phyloP scores from a whole-genome alignment of 2,329 filamentous ascomycete species.

The Chaetomiaceae sp. region DNA sequence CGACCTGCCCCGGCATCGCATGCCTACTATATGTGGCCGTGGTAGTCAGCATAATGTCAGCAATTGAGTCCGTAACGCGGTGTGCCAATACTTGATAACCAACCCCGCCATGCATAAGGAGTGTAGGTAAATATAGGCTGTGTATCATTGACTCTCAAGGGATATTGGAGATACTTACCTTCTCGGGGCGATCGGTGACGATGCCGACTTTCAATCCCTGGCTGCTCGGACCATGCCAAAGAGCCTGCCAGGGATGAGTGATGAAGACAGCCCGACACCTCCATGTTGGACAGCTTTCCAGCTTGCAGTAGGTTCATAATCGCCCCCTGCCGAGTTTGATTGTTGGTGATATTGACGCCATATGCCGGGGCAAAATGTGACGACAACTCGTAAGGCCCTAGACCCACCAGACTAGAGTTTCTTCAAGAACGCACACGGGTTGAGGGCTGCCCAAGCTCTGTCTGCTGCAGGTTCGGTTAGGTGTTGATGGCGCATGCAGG shows the following conservation, averaged over 20 bases:
- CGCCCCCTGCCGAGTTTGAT: not conserved
- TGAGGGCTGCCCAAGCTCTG: not conserved
- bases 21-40: too few relatives aligned
- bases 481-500: not conserved
- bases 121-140: not conserved
- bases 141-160: not conserved
- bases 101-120: not conserved
- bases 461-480: not conserved
- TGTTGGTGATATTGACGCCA: constrained; percentile 16
- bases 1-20: too few relatives aligned
- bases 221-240: not conserved
- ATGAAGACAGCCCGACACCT: not conserved
- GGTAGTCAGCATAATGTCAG: too few relatives aligned
- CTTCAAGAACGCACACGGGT: not conserved
- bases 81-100: not conserved
- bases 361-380: not conserved
- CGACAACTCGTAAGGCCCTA: not conserved
- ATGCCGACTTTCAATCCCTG: not conserved
- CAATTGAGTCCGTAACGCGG: too few relatives aligned
- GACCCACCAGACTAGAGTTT: constrained; percentile 1
- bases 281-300: not conserved
- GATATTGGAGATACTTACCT: not conserved
- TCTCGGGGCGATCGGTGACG: not conserved
- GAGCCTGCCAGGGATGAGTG: not conserved
- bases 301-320: not conserved